These are phyloP conservation scores for Aspergillus eucalypticola DNA, from an alignment of 2,329 filamentous ascomycete genomes.

Conservation along the genomic window DNA sequence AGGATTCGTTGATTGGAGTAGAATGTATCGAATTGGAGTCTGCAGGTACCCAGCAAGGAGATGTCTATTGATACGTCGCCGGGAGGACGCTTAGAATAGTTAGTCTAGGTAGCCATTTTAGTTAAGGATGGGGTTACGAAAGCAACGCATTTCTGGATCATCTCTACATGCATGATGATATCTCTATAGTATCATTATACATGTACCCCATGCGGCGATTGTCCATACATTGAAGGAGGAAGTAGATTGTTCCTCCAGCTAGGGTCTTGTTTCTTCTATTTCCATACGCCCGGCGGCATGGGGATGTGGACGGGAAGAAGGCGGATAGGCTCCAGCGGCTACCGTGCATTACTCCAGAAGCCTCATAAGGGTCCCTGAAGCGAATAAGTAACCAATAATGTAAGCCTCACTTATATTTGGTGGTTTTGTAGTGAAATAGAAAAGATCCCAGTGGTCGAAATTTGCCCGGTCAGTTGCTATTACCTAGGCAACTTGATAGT, in stretches of 20 bases:
- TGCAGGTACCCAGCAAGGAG: constrained; percentile 18
- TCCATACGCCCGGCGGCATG: neutral
- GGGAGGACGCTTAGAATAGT: neutral
- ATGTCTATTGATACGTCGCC: constrained; percentile 12
- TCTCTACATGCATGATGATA: neutral
- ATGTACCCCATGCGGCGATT: neutral
- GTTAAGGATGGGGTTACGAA: neutral
- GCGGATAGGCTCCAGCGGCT: constrained; percentile 1
- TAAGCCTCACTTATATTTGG: neutral
- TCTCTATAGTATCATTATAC: neutral
- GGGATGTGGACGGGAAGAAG: neutral
- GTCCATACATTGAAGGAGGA: neutral
- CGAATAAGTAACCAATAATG: neutral
- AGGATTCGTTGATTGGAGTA: neutral
- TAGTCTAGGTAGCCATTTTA: too few relatives aligned
- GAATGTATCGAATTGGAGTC: neutral
- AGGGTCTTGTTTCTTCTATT: neutral
- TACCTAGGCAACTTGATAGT: neutral
- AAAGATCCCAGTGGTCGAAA: neutral
- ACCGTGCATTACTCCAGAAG: neutral
- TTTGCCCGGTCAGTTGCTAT: neutral
- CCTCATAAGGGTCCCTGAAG: neutral
- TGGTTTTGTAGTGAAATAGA: neutral
- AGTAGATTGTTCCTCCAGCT: neutral
- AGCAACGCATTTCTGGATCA: constrained; percentile 1